These are phyloP conservation scores for Clohesyomyces aquaticus DNA, from an alignment of 495 filamentous ascomycete genomes.

Conservation along the genomic window DNA sequence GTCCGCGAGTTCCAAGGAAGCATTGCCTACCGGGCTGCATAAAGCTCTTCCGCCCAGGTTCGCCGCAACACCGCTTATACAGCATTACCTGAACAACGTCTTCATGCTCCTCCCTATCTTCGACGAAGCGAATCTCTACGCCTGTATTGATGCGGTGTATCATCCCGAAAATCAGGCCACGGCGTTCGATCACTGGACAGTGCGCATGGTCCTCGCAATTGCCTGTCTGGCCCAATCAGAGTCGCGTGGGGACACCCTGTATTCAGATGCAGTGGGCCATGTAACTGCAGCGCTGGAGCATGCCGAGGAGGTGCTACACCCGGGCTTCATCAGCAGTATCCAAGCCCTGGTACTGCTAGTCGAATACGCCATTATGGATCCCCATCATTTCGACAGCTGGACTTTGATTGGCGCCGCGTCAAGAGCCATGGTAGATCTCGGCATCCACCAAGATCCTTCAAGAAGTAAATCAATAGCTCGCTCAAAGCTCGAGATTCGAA, in stretches of 20 bases:
- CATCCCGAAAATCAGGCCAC: conserved; percentile 62
- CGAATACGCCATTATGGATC: conserved; percentile 85
- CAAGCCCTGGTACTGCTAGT: conserved; percentile 84
- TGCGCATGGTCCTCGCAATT: conserved; percentile 88
- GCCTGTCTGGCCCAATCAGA: conserved; percentile 72
- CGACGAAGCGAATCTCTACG: conserved; percentile 71
- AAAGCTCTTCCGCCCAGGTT: conserved; percentile 68
- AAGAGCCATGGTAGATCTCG: conserved; percentile 81
- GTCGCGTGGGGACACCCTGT: conserved; percentile 64
- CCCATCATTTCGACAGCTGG: conserved; percentile 87
- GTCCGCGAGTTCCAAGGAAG: conserved; percentile 69
- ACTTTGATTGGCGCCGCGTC: conserved; percentile 85
- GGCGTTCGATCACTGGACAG: conserved; percentile 77
- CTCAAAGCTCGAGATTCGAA: conserved; percentile 70
- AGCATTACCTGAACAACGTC: conserved; percentile 81
- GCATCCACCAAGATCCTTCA: conserved; percentile 87
- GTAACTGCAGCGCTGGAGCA: conserved; percentile 71
- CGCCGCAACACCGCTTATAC: conserved; percentile 66
- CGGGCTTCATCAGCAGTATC: conserved; percentile 78
- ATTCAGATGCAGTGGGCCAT: conserved; percentile 66
- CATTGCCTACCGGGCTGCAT: conserved; percentile 59
- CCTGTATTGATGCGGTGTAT: conserved; percentile 79
- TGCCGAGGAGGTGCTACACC: conserved; percentile 78
- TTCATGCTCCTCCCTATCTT: conserved; percentile 80
- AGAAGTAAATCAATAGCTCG: conserved; percentile 62